Percentiles rank a stretch among this genome's conserved stretches.
Evolutionary conservation across 352 stramenopile species (phyloP).

Genomic region (Globisporangium canariense): DNA sequence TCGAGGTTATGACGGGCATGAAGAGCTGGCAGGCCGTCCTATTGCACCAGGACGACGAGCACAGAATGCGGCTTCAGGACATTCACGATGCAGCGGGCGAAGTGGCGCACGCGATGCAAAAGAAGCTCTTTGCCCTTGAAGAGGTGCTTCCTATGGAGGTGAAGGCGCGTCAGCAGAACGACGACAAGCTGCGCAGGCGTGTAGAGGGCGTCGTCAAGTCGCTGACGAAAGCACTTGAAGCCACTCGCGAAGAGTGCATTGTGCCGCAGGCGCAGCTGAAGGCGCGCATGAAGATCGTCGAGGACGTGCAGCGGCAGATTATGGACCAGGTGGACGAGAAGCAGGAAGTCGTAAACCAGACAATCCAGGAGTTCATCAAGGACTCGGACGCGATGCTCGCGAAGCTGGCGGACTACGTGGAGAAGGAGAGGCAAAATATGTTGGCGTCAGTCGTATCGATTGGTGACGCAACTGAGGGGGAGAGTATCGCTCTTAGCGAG

Average conservation of each 20-base stretch:
- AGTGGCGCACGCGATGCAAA: conserved; percentile 33
- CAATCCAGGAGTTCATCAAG: conserved; percentile 26
- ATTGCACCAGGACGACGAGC: conserved; percentile 37
- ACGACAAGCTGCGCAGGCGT: conserved; percentile 47
- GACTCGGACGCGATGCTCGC: conserved; percentile 31
- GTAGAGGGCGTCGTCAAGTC: conserved; percentile 43
- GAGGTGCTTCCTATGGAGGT: conserved; percentile 65
- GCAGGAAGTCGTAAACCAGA: conserved; percentile 25
- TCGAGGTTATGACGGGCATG: conserved; percentile 30
- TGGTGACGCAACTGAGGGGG: neutral
- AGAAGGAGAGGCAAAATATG: neutral
- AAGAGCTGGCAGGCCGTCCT: conserved; percentile 27
- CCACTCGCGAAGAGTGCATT: conserved; percentile 25
- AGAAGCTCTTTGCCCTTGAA: conserved; percentile 49
- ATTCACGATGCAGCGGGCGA: conserved; percentile 32
- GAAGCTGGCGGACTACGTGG: conserved; percentile 13
- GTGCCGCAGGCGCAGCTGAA: conserved; percentile 16
- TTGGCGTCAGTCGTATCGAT: neutral
- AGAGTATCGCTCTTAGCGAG: neutral
- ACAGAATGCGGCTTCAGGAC: conserved; percentile 22
- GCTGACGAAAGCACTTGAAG: conserved; percentile 30
- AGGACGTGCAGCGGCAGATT: conserved; percentile 19
- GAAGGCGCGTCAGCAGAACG: conserved; percentile 47
- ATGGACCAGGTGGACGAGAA: conserved; percentile 22
- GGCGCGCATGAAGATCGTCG: conserved; percentile 31